Evolutionary conservation across 192 early-diverging fungal species (phyloP), one percentile per base, ranked within the genome.

Genomic region (Coemansia sp.): DNA sequence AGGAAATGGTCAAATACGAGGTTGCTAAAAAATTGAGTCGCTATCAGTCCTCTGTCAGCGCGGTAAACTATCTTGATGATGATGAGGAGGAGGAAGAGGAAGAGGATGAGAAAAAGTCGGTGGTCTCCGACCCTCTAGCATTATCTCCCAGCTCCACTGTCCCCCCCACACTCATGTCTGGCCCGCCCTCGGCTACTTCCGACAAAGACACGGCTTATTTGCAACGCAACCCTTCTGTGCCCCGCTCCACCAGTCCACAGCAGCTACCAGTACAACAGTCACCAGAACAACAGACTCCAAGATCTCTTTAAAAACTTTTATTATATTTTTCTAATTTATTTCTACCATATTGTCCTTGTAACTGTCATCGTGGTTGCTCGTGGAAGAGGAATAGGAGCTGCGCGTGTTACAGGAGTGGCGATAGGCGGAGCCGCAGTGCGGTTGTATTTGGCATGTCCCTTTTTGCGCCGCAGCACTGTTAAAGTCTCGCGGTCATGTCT

Each of bases 1-100:
- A 70, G 15, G 73, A 79, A 19, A 72, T 81, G 68, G 53, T 44
- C 15, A 61, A 80, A 21, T 83, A 83, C 60, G 75, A 77, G 60
- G 19, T 72, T 52, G 59, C 61, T 19, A 78, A 78, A 48, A 67
- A 68, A 11, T 26, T 78, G 24, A 46, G 42, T 19, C 40, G 65
- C 24, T 34, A 53, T n/a, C 27, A 53, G 29, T 33, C 52, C 33
- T 35, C 52, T 6, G 14, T 27, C 9, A 46, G 21, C 5, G 21
- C 44, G 11, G 26, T 19, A 22, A 22, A 46, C 1, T 46, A 46
- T 15, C 44, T 9, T 24, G 39, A 42, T 12, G 27, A 55, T 1
- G 53, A 53, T 15, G n/a, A n/a, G 22, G 39, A 66, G 40, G 58
- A 70, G 15, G 73, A 79, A 19, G 70, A 77, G 68, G 53, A 39